Percentiles rank a stretch among this genome's conserved stretches.
Conservation (phyloP, 768 basidiomycete genomes). For the Boletus subparvulus region DNA sequence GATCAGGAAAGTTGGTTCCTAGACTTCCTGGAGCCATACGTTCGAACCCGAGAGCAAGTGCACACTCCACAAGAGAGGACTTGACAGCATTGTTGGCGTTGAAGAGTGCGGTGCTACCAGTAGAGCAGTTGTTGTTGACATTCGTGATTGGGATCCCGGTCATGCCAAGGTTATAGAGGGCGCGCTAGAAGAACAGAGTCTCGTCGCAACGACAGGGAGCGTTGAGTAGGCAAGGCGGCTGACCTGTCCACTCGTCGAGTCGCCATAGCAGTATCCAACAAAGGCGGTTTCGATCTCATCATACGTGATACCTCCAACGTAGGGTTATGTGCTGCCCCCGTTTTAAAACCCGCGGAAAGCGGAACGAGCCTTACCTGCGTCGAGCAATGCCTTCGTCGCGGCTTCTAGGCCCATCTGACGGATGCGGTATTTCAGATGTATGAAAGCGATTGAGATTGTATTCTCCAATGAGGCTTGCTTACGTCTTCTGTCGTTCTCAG, state of each 20-base stretch:
- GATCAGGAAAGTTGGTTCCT: conserved; percentile 60
- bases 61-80: conserved; percentile 67
- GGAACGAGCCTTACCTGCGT: conserved; percentile 56
- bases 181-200: conserved; percentile 44
- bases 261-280: conserved; percentile 79
- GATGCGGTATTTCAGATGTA: background rate
- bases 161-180: conserved; percentile 80
- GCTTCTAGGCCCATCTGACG: conserved; percentile 83
- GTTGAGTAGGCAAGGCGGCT: conserved; percentile 5
- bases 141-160: conserved; percentile 84
- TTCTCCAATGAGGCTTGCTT: conserved; percentile 30
- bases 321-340: background rate
- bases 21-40: conserved; percentile 78
- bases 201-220: background rate
- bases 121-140: conserved; percentile 87
- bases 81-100: conserved; percentile 72
- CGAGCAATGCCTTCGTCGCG: conserved; percentile 81
- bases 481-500: conserved; percentile 71
- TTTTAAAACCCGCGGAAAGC: background rate
- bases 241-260: conserved; percentile 76
- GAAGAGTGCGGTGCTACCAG: conserved; percentile 76
- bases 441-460: background rate
- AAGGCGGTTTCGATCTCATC: conserved; percentile 71
- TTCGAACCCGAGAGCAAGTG: conserved; percentile 84
- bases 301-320: conserved; percentile 68